Evolutionary conservation across 306 rosid genomes (phyloP), one percentile per base, ranked within the genome.

Genomic region (Rosa persica): DNA sequence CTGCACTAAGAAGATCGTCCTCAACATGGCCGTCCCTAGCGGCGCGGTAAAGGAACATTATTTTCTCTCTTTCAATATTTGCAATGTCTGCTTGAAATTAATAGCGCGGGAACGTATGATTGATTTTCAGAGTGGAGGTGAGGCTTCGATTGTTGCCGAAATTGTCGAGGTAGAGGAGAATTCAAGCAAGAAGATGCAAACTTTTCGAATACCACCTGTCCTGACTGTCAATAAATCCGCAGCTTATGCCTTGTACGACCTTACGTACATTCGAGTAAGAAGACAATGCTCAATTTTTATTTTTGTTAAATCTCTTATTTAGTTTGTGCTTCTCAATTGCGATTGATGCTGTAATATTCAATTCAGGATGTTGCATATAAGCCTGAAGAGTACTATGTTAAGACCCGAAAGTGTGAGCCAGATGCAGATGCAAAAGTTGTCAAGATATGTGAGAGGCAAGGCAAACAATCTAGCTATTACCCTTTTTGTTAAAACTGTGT

Each of bases 131-230:
- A 91, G 92, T 73, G 98, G 97, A 12, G 93, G 96, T 68, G 98
- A 95, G 82, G 93, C 93, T 7, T 91, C 99, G 11, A 86, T 95
- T 68, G 88, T 91, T 15, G 99, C 98, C 2, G 98, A 92, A 78
- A 81, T 95, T 70, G 99, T 93, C 58, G 98, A 95, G 75, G 93
- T 91, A 38, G 99, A 95, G 81, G 90, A 91, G 78, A 95, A 95
- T 75, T 89, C 96, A 22, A 87, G 93, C 68, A 85, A 75, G 67
- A 95, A 88, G 81, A 87, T 93, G 98, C 96, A 91, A 78, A 93
- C 95, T 15, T 73, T 92, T 81, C 82, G 97, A 47, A 77, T 84
- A 67, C 94, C 93, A 8, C 97, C 97, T 0, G 85, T 93, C 17
- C 80, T 93, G 36, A 93, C 93, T 0, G 84, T 93, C 67, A 91